A percentile compares a stretch with the other conserved stretches of the same genome.
Conservation (phyloP, 2,329 filamentous ascomycete species). For the Penicillium sp. region DNA sequence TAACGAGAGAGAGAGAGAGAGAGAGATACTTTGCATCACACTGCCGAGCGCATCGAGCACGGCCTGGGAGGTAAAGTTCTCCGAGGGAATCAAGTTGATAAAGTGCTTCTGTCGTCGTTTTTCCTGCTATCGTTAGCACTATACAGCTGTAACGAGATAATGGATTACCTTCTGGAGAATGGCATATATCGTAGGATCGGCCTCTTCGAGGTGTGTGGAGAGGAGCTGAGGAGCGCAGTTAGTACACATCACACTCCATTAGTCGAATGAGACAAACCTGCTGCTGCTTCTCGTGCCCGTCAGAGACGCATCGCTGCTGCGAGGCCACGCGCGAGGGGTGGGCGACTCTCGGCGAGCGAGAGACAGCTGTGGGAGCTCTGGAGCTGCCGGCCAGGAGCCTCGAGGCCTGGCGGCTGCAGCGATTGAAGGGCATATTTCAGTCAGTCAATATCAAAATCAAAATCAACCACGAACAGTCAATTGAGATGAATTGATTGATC, state of each 20-base stretch:
- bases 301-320: slow-evolving; percentile 37
- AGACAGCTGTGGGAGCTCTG: slow-evolving; percentile 21
- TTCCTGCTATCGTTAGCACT: slow-evolving; percentile 57
- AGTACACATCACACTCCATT: too few species aligned
- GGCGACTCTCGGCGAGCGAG: slow-evolving; percentile 15
- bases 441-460: not conserved
- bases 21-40: slow-evolving; percentile 79
- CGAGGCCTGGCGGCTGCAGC: slow-evolving; percentile 32
- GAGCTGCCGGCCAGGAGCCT: slow-evolving; percentile 31
- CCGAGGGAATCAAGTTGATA: slow-evolving; percentile 93
- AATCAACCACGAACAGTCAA: not conserved
- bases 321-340: slow-evolving; percentile 20
- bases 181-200: slow-evolving; percentile 79
- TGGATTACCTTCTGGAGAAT: slow-evolving; percentile 77
- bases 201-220: slow-evolving; percentile 71
- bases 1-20: not conserved
- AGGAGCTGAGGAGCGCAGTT: slow-evolving; percentile 60
- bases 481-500: too few species aligned
- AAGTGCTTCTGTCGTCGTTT: slow-evolving; percentile 96
- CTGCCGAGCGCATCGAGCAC: slow-evolving; percentile 88
- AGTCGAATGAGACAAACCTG: slow-evolving; percentile 27
- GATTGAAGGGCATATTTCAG: slow-evolving; percentile 31
- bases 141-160: too few species aligned
- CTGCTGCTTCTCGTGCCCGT: slow-evolving; percentile 39
- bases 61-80: slow-evolving; percentile 92